These are phyloP conservation scores for Psidium friedrichsthalianum DNA, from an alignment of 345 rosid genomes.

Conservation along the genomic window DNA sequence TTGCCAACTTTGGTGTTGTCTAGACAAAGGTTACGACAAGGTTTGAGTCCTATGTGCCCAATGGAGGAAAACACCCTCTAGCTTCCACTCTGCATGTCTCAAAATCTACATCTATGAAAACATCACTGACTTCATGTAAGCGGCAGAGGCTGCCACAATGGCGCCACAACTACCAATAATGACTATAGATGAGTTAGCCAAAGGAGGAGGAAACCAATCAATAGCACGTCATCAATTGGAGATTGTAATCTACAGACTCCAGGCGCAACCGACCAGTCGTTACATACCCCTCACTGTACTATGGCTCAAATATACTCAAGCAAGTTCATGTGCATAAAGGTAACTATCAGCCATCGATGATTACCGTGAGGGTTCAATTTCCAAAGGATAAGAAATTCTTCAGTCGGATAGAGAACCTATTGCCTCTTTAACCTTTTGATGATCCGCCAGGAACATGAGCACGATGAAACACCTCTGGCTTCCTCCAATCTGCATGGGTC, in stretches of 20 bases:
- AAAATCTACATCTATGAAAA: neutral
- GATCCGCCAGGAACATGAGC: neutral
- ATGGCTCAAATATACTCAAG: neutral
- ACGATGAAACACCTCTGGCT: neutral
- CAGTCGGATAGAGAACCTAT: neutral
- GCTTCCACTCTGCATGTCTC: neutral
- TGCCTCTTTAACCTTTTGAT: neutral
- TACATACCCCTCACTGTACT: neutral
- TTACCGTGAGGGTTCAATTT: neutral
- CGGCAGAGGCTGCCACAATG: neutral
- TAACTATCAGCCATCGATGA: neutral
- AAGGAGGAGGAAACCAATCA: neutral
- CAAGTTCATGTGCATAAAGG: neutral
- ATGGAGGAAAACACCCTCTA: neutral
- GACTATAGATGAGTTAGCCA: neutral
- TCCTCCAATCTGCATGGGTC: neutral
- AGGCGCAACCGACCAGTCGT: neutral
- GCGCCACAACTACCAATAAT: neutral
- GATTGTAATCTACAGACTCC: neutral
- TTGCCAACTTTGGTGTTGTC: neutral
- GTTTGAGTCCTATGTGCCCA: neutral
- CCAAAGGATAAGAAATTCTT: neutral
- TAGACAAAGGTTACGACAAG: neutral
- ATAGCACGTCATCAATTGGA: neutral
- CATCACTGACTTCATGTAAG: neutral